Percentiles rank a stretch among this genome's conserved stretches.
Evolutionary conservation across 2,329 filamentous ascomycete genomes (phyloP).

Genomic region (Periconia sp.): DNA sequence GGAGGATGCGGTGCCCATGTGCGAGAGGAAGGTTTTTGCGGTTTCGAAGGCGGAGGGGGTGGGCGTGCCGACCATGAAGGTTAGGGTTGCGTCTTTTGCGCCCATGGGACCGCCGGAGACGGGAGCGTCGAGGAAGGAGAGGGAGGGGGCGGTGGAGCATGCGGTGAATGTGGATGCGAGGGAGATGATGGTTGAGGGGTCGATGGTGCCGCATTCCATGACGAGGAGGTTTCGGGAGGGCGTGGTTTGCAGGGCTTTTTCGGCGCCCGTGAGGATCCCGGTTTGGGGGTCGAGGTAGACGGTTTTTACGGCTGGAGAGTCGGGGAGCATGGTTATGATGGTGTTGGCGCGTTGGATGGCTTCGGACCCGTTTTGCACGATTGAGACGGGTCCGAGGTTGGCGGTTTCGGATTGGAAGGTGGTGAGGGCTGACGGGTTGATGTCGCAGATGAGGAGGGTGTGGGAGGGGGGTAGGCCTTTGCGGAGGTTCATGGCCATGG

Average conservation of each 20-base stretch:
- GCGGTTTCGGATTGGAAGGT: conserved; percentile 42
- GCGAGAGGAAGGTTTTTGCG: conserved; percentile 67
- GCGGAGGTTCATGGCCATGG: conserved; percentile 46
- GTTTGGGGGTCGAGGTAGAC: conserved; percentile 46
- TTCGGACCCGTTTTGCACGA: conserved; percentile 42
- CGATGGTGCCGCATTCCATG: conserved; percentile 97
- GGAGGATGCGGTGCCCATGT: conserved; percentile 73
- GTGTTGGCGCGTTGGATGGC: conserved; percentile 43
- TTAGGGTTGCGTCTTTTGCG: conserved; percentile 79
- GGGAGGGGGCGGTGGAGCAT: conserved; percentile 51
- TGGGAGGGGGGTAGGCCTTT: conserved; percentile 34
- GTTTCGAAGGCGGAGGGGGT: conserved; percentile 49
- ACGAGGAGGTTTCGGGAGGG: conserved; percentile 67
- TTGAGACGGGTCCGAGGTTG: conserved; percentile 39
- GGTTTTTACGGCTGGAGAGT: conserved; percentile 37
- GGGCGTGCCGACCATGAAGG: conserved; percentile 85
- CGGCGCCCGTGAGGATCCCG: conserved; percentile 46
- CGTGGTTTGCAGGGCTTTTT: conserved; percentile 30
- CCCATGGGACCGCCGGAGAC: conserved; percentile 95
- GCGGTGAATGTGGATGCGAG: conserved; percentile 70
- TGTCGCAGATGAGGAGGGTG: conserved; percentile 43
- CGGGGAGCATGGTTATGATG: conserved; percentile 48
- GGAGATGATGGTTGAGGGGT: conserved; percentile 77
- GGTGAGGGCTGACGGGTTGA: conserved; percentile 39
- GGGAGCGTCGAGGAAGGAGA: conserved; percentile 86